phyloP scores from a whole-genome alignment of 2,329 filamentous ascomycete genomes.

The Diaporthe eres region DNA sequence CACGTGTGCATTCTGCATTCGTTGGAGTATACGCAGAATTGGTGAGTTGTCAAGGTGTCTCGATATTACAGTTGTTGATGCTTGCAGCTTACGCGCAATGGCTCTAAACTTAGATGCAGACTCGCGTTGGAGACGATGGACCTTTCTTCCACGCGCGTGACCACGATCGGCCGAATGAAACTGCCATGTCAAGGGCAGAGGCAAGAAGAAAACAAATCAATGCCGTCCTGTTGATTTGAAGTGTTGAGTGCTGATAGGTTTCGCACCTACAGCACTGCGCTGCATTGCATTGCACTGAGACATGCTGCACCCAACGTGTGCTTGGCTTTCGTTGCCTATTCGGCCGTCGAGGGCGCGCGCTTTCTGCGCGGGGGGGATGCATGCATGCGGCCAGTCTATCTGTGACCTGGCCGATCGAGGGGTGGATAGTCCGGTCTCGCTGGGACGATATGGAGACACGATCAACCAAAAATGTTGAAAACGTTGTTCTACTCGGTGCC shows the following conservation, averaged over 20 bases:
- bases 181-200: background rate
- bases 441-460: background rate
- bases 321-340: conserved; percentile 7
- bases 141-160: background rate
- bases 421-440: conserved; percentile 10
- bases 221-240: background rate
- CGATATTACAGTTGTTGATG: background rate
- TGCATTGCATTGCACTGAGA: conserved; percentile 26
- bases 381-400: background rate
- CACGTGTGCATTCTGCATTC: background rate
- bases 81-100: background rate
- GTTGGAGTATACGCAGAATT: background rate
- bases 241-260: conserved; percentile 1
- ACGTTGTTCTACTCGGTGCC: background rate
- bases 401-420: conserved; percentile 23
- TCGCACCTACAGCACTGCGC: background rate
- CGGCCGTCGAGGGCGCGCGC: background rate
- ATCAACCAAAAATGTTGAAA: conserved; percentile 1
- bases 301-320: conserved; percentile 5
- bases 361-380: background rate
- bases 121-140: background rate
- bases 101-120: background rate
- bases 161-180: background rate
- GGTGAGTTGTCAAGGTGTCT: background rate
- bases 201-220: background rate